Conservation (phyloP, 2,329 filamentous ascomycete species). For the Blastomyces emzantsi region DNA sequence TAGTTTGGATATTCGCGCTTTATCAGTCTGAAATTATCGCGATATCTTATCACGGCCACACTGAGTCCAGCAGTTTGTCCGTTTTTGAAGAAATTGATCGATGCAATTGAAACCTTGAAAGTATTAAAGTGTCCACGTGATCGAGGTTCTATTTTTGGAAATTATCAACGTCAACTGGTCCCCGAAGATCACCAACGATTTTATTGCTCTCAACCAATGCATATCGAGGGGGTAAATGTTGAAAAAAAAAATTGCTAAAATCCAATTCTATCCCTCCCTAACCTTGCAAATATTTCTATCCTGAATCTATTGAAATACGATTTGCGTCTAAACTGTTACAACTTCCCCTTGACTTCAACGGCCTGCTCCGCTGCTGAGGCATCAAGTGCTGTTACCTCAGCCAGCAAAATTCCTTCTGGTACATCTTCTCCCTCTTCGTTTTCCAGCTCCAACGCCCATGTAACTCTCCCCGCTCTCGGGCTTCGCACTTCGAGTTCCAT, state of each 20-base stretch:
- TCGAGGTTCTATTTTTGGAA: background rate
- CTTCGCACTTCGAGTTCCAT: conserved; percentile 58
- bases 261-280: no score
- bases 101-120: background rate
- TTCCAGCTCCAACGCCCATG: conserved; percentile 46
- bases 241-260: background rate
- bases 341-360: conserved; percentile 24
- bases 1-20: background rate
- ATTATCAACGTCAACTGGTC: background rate
- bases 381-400: conserved; percentile 36
- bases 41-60: background rate
- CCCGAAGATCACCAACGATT: no score
- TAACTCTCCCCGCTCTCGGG: conserved; percentile 39
- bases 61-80: background rate
- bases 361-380: background rate
- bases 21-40: background rate
- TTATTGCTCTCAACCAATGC: no score
- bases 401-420: conserved; percentile 46
- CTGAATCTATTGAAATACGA: background rate
- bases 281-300: background rate
- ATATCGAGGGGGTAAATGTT: no score
- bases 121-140: background rate
- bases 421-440: conserved; percentile 45
- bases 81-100: background rate
- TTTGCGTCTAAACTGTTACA: conserved; percentile 16